These are phyloP conservation scores for Aspergillus pseudoviridinutans DNA, from an alignment of 2,329 filamentous ascomycete genomes.

Conservation along the genomic window DNA sequence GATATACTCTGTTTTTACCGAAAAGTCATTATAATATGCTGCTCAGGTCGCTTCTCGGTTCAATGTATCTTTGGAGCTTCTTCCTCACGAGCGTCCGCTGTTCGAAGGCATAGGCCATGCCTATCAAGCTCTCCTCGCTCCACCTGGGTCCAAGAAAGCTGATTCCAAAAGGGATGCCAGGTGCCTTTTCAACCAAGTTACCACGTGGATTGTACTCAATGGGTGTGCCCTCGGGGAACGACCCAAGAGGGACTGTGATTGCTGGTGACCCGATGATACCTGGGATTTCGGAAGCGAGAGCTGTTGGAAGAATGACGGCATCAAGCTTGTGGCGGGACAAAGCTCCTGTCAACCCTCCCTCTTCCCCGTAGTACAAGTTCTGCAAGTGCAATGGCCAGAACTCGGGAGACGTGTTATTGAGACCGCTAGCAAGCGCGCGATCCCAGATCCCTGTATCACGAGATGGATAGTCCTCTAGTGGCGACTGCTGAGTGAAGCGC, in stretches of 20 bases:
- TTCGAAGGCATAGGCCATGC: slow-evolving; percentile 66
- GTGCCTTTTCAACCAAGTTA: slow-evolving; percentile 51
- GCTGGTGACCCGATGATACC: slow-evolving; percentile 58
- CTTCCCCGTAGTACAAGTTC: slow-evolving; percentile 52
- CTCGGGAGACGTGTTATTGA: slow-evolving; percentile 52
- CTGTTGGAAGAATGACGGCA: slow-evolving; percentile 59
- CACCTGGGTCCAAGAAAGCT: slow-evolving; percentile 60
- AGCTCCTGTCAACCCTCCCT: slow-evolving; percentile 59
- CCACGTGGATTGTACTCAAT: slow-evolving; percentile 40
- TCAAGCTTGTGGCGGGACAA: slow-evolving; percentile 55
- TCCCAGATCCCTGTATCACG: slow-evolving; percentile 60
- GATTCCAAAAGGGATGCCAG: slow-evolving; percentile 59
- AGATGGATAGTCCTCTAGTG: slow-evolving; percentile 56
- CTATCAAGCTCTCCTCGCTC: slow-evolving; percentile 59
- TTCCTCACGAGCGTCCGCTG: slow-evolving; percentile 52
- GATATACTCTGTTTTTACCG: background rate
- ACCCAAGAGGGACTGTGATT: slow-evolving; percentile 61
- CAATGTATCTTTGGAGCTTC: slow-evolving; percentile 47
- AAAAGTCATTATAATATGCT: slow-evolving; percentile 29
- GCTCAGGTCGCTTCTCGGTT: slow-evolving; percentile 46
- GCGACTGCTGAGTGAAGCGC: slow-evolving; percentile 52
- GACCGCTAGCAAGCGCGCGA: slow-evolving; percentile 47
- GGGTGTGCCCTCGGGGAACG: slow-evolving; percentile 47
- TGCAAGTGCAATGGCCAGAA: slow-evolving; percentile 58
- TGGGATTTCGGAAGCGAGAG: slow-evolving; percentile 45